Conservation (phyloP, 2,329 filamentous ascomycete species). For the Shiraia bambusicola region DNA sequence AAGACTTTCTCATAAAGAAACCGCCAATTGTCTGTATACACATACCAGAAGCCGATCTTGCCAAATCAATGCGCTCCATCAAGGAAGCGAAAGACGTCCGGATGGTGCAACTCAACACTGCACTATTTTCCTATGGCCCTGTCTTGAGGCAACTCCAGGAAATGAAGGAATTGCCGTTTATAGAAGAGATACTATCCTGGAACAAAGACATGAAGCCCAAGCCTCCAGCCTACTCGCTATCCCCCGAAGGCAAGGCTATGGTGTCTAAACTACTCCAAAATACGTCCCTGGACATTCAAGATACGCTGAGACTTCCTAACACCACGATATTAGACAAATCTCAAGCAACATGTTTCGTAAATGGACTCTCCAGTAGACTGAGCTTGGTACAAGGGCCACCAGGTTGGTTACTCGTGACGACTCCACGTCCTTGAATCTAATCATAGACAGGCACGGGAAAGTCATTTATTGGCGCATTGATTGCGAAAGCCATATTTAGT, state of each 20-base stretch:
- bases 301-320: not conserved
- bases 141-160: constrained; percentile 59
- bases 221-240: not conserved
- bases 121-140: constrained; percentile 67
- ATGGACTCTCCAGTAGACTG: constrained; percentile 52
- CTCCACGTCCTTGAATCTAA: constrained; percentile 59
- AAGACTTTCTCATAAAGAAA: not conserved
- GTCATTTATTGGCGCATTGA: constrained; percentile 66
- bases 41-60: constrained; percentile 39
- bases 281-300: not conserved
- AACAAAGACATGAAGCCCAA: not conserved
- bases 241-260: not conserved
- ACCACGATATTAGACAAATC: constrained; percentile 49
- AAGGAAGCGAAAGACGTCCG: constrained; percentile 28
- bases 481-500: constrained; percentile 47
- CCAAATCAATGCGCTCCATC: constrained; percentile 59
- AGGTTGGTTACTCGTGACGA: constrained; percentile 29
- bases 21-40: not conserved
- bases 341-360: constrained; percentile 44
- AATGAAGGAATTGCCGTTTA: constrained; percentile 56
- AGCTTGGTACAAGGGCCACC: constrained; percentile 42
- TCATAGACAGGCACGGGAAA: constrained; percentile 75
- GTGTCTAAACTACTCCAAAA: constrained; percentile 3
- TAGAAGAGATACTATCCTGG: constrained; percentile 49
- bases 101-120: constrained; percentile 61